A percentile compares a stretch with the other conserved stretches of the same genome.
Conservation (phyloP, 2,329 filamentous ascomycete genomes). For the Botrytis paeoniae region DNA sequence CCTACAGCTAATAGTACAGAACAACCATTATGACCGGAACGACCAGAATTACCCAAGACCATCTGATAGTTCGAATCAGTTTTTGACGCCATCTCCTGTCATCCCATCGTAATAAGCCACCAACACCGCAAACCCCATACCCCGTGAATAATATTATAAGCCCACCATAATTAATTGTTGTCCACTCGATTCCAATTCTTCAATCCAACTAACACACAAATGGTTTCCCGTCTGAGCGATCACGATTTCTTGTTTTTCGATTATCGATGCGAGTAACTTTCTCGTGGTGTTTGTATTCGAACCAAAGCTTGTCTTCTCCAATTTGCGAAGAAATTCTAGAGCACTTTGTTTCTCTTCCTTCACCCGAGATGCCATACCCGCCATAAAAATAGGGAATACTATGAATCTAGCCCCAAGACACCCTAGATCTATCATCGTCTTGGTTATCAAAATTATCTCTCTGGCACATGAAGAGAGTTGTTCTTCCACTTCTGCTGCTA, state of each 20-base stretch:
- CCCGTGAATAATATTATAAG: conserved; percentile 34
- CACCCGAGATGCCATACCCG: conserved; percentile 45
- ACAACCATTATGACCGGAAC: neutral
- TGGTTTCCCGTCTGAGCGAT: conserved; percentile 40
- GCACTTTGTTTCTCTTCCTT: conserved; percentile 45
- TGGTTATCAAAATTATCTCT: conserved; percentile 46
- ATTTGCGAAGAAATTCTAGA: conserved; percentile 46
- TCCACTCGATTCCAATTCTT: conserved; percentile 45
- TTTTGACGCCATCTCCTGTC: neutral
- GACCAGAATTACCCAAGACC: neutral
- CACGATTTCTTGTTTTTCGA: conserved; percentile 27
- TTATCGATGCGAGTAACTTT: conserved; percentile 45
- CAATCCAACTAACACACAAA: conserved; percentile 50
- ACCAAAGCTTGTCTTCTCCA: conserved; percentile 49
- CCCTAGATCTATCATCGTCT: conserved; percentile 40
- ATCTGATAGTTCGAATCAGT: neutral
- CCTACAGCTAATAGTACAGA: neutral
- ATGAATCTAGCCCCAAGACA: conserved; percentile 45
- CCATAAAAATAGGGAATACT: conserved; percentile 54
- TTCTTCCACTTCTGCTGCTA: conserved; percentile 38
- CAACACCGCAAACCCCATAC: neutral
- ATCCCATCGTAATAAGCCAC: neutral
- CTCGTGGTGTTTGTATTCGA: conserved; percentile 46
- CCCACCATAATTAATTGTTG: conserved; percentile 51
- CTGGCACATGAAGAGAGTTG: conserved; percentile 46